Evolutionary conservation across 345 rosid genomes (phyloP).

Genomic region (Psidium friedrichsthalianum): DNA sequence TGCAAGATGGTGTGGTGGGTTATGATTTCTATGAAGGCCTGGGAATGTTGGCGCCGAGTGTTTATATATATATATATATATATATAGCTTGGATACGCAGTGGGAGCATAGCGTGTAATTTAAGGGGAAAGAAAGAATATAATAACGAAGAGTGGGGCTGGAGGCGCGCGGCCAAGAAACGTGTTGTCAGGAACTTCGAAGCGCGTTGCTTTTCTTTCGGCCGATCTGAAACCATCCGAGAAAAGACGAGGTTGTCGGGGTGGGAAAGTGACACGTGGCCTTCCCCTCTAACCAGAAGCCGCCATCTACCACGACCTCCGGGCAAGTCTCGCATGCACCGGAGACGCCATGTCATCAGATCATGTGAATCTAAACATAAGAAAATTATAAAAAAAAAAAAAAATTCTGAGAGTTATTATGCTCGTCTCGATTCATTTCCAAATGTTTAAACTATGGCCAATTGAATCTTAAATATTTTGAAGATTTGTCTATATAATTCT

Average conservation of each 20-base stretch:
- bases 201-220: background rate
- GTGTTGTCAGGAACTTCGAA: background rate
- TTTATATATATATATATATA: background rate
- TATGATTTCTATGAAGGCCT: background rate
- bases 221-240: background rate
- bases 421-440: too few species aligned
- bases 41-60: background rate
- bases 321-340: background rate
- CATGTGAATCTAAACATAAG: background rate
- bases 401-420: too few species aligned
- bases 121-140: background rate
- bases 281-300: background rate
- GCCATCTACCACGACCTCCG: background rate
- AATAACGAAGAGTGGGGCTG: background rate
- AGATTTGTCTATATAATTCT: too few species aligned
- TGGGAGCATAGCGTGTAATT: background rate
- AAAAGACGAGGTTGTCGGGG: background rate
- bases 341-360: background rate
- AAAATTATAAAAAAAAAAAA: too few species aligned
- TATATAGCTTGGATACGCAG: background rate
- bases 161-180: background rate
- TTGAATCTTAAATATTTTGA: too few species aligned
- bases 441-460: too few species aligned
- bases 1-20: background rate
- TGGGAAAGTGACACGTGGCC: background rate